A percentile compares a stretch with the other conserved stretches of the same genome.
Evolutionary conservation across 2,329 filamentous ascomycete species (phyloP).

Genomic region (Colletotrichum eleusines): DNA sequence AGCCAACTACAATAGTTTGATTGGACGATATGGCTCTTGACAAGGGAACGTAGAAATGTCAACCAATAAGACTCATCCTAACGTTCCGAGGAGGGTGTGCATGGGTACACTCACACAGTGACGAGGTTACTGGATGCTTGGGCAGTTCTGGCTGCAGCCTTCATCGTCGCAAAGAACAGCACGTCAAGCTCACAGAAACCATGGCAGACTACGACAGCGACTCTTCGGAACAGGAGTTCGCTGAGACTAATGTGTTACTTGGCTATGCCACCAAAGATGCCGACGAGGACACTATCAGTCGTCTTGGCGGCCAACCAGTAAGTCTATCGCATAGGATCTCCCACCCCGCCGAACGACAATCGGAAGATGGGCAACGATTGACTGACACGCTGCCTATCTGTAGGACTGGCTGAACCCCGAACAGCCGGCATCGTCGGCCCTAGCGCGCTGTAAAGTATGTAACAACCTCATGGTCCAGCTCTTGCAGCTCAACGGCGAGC

Average conservation of each 20-base stretch:
- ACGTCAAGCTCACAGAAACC: conserved; percentile 20
- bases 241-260: conserved; percentile 87
- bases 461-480: conserved; percentile 85
- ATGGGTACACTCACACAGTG: background rate
- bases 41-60: too few species aligned
- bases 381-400: conserved; percentile 9
- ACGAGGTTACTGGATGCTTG: background rate
- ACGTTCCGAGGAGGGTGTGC: background rate
- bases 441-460: conserved; percentile 90
- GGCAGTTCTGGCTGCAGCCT: background rate
- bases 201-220: conserved; percentile 87
- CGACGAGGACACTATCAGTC: conserved; percentile 86
- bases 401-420: conserved; percentile 87
- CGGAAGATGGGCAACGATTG: conserved; percentile 19
- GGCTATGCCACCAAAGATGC: conserved; percentile 88
- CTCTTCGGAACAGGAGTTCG: conserved; percentile 75
- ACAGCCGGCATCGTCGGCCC: conserved; percentile 77
- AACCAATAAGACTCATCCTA: background rate
- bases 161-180: background rate
- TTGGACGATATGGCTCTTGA: too few species aligned
- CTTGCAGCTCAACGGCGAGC: conserved; percentile 90
- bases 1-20: too few species aligned
- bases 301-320: conserved; percentile 89
- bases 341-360: conserved; percentile 15
- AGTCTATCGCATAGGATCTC: conserved; percentile 49